Evolutionary conservation across 2,329 filamentous ascomycete genomes (phyloP), one percentile per base, ranked within the genome.

Genomic region (Fusarium hostae): DNA sequence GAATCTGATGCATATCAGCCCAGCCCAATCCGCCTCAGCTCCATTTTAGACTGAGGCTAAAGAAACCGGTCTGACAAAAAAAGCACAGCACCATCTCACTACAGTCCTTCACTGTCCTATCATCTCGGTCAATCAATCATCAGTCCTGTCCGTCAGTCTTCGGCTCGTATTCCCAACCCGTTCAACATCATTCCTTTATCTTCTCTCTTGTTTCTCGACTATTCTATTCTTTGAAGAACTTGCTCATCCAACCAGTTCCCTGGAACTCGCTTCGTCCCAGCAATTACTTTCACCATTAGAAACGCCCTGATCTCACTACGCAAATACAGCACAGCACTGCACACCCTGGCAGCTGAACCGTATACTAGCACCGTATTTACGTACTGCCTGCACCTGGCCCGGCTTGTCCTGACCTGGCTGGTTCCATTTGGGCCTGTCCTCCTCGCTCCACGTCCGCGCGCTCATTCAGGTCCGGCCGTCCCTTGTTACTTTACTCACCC

Each of bases 121-220:
- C 62, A 65, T 45, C 52, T 62, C 32, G 34, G 48, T 52, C 48
- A 52, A 52, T 52, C 41, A 30, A 48, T 54, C 55, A 43, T 59
- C 71, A 34, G 26, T 35, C 55, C 51, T 52, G 48, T 39, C 56
- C 28, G 55, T 40, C 45, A 30, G 37, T 60, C 41, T 50, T 69
- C 68, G 72, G 69, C 75, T 78, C 76, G 77, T 78, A 76, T 75
- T 76, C 72, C 73, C 63, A 66, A 72, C 63, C 41, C 51, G 44
- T 59, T 32, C 71, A 70, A 71, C 66, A 70, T 67, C 68, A 57
- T 67, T 57, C 60, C 45, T 63, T 62, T 26, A 35, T 37, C 28
- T 37, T 66, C 39, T 28, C 59, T 63, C 37, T 43, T 55, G 15
- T 40, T 59, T 58, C 28, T 59, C 15, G 37, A 15, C 26, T 24